Base-by-base conservation (phyloP, 2,329 filamentous ascomycete genomes). In the Cylindrodendrum hubeiense region DNA sequence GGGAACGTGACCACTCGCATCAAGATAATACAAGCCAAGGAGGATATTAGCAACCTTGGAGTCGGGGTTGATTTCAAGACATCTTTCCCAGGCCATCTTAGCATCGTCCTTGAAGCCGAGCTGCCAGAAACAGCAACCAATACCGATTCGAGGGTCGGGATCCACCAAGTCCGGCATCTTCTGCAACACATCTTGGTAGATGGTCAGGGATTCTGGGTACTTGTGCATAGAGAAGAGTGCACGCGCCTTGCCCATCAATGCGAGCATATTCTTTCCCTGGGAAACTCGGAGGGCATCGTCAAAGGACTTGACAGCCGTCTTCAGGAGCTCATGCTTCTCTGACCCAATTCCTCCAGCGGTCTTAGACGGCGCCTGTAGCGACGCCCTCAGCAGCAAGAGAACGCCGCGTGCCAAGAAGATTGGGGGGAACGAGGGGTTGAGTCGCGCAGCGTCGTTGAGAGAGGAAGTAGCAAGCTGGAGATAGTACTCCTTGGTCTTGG, bases 41-140 rank as follows among this genome's bases (percentile, higher is more conserved):
- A 99, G 86, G 53, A 97, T 94, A 74, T 97, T 94, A 54, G 95
- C 95, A 66, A 94, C 89, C 81, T 97, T 98, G 22, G 94, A 97
- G 24, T 94, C 88, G 0, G 93, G 90, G 74, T 86, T 89, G 76
- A 98, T 87, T 76, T 97, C 93, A 28, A 98, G 82, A 13, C 92
- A 90, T 68, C 96, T 87, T 76, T 97, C 92, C 96, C 96, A 99
- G 13, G 96, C 95, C 51, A 86, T 84, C 76, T 93, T 95, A 8
- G 97, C 96, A 74, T 97, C 94, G 34, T 97, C 93, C 79, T 97
- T 98, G 84, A 93, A 94, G 12, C 95, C 95, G 28, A 99, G 86
- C 79, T 97, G 93, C 96, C 97, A 99, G 79, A 98, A 91, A 83
- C 96, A 99, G 80, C 94, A 96, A 49, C 96, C 96, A 75, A 99